phyloP scores from a whole-genome alignment of 2,329 filamentous ascomycete genomes.

The Cladosporium sp. region DNA sequence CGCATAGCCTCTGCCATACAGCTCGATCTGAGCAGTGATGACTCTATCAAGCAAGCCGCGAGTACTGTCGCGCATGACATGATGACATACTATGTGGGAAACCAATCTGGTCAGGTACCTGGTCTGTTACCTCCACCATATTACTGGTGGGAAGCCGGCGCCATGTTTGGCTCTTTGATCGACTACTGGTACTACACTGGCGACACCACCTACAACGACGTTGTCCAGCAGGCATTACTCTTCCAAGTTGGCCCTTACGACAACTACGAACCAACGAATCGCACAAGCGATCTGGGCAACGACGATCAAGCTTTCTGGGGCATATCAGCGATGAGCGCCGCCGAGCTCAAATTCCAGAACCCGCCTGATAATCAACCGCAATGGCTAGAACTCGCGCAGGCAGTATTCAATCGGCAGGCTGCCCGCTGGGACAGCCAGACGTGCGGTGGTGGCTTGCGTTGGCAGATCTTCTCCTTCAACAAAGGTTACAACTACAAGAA shows the following conservation, averaged over 20 bases:
- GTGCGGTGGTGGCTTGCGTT: slow-evolving; percentile 36
- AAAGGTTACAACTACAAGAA: slow-evolving; percentile 47
- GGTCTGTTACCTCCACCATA: slow-evolving; percentile 56
- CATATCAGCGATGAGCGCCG: slow-evolving; percentile 52
- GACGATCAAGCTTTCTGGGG: slow-evolving; percentile 59
- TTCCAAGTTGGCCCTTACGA: slow-evolving; percentile 54
- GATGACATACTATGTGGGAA: slow-evolving; percentile 52
- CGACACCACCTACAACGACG: slow-evolving; percentile 59
- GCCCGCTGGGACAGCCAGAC: slow-evolving; percentile 34
- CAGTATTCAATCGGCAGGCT: slow-evolving; percentile 38
- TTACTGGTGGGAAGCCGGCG: slow-evolving; percentile 68
- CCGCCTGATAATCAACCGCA: slow-evolving; percentile 37
- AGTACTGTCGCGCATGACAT: slow-evolving; percentile 44
- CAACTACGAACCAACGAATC: slow-evolving; percentile 54
- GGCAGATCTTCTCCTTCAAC: slow-evolving; percentile 43
- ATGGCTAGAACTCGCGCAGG: slow-evolving; percentile 43
- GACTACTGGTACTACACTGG: slow-evolving; percentile 68
- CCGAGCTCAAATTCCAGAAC: slow-evolving; percentile 47
- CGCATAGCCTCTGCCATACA: slow-evolving; percentile 1
- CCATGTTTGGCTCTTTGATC: slow-evolving; percentile 62
- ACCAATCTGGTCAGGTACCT: slow-evolving; percentile 47
- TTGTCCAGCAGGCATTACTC: slow-evolving; percentile 54
- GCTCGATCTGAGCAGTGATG: slow-evolving; percentile 17
- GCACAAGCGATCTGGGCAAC: slow-evolving; percentile 39
- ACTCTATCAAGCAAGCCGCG: slow-evolving; percentile 43